Evolutionary conservation across 192 early-diverging fungal species (phyloP).

Genomic region (Phycomyces nitens): DNA sequence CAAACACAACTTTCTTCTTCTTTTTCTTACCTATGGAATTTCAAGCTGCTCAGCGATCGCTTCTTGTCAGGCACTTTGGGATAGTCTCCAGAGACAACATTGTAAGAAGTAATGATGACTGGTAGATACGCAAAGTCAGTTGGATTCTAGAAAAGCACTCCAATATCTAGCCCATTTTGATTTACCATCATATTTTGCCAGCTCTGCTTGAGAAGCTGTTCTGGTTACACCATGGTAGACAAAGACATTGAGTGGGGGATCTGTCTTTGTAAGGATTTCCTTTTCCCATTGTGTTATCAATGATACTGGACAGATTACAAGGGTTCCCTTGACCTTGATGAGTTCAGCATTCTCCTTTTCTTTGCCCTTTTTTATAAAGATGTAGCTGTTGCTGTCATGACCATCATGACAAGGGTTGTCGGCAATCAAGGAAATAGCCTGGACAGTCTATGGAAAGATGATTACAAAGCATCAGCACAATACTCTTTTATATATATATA

Average conservation of each 20-base stretch:
- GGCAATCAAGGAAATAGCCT: slow-evolving; percentile 62
- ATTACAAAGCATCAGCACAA: neutral
- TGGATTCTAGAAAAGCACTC: neutral
- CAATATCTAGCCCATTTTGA: neutral
- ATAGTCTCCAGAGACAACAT: slow-evolving; percentile 19
- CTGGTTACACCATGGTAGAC: slow-evolving; percentile 60
- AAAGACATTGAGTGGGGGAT: slow-evolving; percentile 48
- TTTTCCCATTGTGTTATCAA: slow-evolving; percentile 70
- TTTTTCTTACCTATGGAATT: slow-evolving; percentile 34
- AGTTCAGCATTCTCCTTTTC: neutral
- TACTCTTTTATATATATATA: neutral
- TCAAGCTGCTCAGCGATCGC: slow-evolving; percentile 30
- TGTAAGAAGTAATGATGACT: slow-evolving; percentile 53
- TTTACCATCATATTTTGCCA: slow-evolving; percentile 48
- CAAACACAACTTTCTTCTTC: neutral
- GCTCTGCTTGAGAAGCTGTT: slow-evolving; percentile 27
- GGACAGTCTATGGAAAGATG: slow-evolving; percentile 49
- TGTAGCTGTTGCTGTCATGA: neutral
- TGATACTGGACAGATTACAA: slow-evolving; percentile 67
- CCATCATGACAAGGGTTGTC: slow-evolving; percentile 35
- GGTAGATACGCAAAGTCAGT: no score
- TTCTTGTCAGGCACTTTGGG: slow-evolving; percentile 3
- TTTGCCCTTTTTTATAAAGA: neutral
- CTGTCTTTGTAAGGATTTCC: slow-evolving; percentile 61
- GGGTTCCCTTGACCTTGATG: slow-evolving; percentile 51